Evolutionary conservation across 768 basidiomycete genomes (phyloP), one percentile per base, ranked within the genome.

Genomic region (Lentinula guzmanii): DNA sequence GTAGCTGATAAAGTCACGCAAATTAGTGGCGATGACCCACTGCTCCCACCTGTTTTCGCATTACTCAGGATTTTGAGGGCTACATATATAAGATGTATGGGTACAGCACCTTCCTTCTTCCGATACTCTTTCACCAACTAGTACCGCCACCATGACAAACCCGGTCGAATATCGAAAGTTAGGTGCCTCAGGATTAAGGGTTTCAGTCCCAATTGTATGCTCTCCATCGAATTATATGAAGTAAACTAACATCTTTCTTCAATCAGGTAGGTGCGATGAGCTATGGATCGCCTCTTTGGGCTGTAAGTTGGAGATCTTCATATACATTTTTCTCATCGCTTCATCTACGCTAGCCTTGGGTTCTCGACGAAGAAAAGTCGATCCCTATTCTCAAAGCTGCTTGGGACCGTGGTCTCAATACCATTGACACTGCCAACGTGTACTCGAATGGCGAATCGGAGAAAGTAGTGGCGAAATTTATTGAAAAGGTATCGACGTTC

Each of bases 301-400:
- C 55, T 53, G 70, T 64, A 54, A 52, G 65, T 57, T 41, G n/a
- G 28, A 28, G 24, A 15, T 46, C 16, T 41, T 24, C 28, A 2
- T 16, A 1, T 10, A 18, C 4, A 28, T 28, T 34, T 13, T 11
- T 6, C 18, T 37, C 8, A 35, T 16, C 33, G 18, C 16, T 35
- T 5, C 18, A 33, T 35, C 43, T 74, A 71, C 37, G 2, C 67
- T 68, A 80, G 64, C 66, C 70, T 7, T 86, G 84, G 84, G 75
- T 84, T 10, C 64, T 82, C 18, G 77, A 75, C 3, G 79, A 83
- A 62, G 79, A 79, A 55, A 73, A 78, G 54, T 72, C 75, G 0
- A 57, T 79, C 11, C 66, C 75, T 57, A 77, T 83, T 57, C 74
- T 85, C 45, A 79, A 79, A 65, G 70, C 72, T 6, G 84, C 84